phyloP scores from a whole-genome alignment of 2,329 filamentous ascomycete species.

The Xylaria sp. region DNA sequence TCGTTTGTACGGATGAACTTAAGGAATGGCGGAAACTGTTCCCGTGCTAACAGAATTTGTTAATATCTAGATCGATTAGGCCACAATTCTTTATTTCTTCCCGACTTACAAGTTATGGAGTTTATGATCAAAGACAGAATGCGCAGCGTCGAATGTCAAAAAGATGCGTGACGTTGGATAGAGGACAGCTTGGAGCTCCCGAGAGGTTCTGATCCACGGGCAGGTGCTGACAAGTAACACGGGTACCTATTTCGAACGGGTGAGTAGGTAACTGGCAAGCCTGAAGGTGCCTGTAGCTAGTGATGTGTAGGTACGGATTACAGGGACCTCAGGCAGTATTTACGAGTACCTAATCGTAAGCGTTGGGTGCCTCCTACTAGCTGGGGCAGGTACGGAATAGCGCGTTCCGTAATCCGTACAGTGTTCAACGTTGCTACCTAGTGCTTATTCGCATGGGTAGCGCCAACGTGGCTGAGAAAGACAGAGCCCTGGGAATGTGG shows the following conservation, averaged over 20 bases:
- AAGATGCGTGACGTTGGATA: slow-evolving; percentile 6
- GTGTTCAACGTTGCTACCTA: no score
- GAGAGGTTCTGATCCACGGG: neutral
- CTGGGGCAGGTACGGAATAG: no score
- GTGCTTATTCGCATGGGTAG: no score
- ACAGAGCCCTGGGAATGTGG: slow-evolving; percentile 9
- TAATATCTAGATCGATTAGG: neutral
- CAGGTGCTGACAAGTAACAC: neutral
- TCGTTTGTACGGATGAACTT: slow-evolving; percentile 13
- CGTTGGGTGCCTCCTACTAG: no score
- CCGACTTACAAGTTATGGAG: slow-evolving; percentile 8
- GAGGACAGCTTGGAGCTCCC: slow-evolving; percentile 34
- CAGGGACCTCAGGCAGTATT: no score
- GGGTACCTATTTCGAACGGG: no score
- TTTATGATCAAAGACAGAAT: slow-evolving; percentile 7
- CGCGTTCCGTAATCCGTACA: no score
- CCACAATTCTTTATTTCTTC: neutral
- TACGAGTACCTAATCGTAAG: no score
- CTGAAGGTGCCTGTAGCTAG: no score
- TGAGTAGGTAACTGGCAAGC: neutral
- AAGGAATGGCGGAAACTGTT: slow-evolving; percentile 7
- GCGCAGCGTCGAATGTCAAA: slow-evolving; percentile 10
- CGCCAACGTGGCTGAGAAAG: slow-evolving; percentile 1
- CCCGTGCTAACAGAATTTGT: neutral
- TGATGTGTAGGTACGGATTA: no score